phyloP scores from a whole-genome alignment of 23 red algal species.

The Cyanidium caldarium region DNA sequence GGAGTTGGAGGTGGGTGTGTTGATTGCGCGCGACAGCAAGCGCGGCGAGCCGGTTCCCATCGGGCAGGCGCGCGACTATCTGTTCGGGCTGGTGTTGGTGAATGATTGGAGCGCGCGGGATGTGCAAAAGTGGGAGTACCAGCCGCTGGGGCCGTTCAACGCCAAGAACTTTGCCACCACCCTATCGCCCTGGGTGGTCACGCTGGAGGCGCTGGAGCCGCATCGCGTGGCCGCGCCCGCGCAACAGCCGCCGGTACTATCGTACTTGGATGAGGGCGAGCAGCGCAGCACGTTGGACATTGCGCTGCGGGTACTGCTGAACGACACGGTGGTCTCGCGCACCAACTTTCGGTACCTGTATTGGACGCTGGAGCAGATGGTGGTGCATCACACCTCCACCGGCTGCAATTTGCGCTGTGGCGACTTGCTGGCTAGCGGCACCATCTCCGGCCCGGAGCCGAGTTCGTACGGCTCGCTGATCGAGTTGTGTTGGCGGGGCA shows the following conservation, averaged over 20 bases:
- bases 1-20: slow-evolving; percentile 36
- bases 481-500: slow-evolving; percentile 52
- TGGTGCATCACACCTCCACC: slow-evolving; percentile 33
- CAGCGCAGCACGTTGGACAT: slow-evolving; percentile 24
- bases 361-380: slow-evolving; percentile 37
- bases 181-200: slow-evolving; percentile 52
- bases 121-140: slow-evolving; percentile 75
- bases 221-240: slow-evolving; percentile 26
- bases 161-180: slow-evolving; percentile 69
- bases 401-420: slow-evolving; percentile 29
- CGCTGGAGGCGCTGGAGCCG: slow-evolving; percentile 46
- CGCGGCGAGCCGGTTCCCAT: slow-evolving; percentile 19
- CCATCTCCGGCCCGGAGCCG: slow-evolving; percentile 5
- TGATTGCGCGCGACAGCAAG: slow-evolving; percentile 33
- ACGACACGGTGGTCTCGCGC: not conserved
- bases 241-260: slow-evolving; percentile 22
- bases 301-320: slow-evolving; percentile 15
- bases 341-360: slow-evolving; percentile 31
- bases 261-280: slow-evolving; percentile 17
- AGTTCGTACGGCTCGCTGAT: slow-evolving; percentile 19
- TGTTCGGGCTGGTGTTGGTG: slow-evolving; percentile 56
- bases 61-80: slow-evolving; percentile 12
- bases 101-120: slow-evolving; percentile 78
- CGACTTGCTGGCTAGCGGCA: slow-evolving; percentile 27
- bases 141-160: slow-evolving; percentile 60